Conservation (phyloP, 2,329 filamentous ascomycete species). For the Ascosphaera apis region DNA sequence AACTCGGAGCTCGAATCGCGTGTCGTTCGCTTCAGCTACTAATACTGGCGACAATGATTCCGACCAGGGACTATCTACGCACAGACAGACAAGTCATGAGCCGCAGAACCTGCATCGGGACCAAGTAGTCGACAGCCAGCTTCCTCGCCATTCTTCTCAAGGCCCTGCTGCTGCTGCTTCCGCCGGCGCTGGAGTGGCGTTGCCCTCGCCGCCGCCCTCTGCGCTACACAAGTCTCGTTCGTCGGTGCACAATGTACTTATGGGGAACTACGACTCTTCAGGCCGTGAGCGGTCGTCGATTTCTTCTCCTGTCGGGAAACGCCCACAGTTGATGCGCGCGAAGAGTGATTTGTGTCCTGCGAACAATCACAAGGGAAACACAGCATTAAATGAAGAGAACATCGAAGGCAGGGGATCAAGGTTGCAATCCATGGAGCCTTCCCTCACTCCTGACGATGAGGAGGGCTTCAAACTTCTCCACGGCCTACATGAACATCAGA, state of each 20-base stretch:
- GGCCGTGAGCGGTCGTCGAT: not conserved
- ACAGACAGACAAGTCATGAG: not conserved
- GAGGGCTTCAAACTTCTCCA: conserved; percentile 43
- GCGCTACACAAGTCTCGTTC: not conserved
- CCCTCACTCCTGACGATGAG: conserved; percentile 20
- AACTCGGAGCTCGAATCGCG: not conserved
- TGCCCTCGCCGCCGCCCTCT: not conserved
- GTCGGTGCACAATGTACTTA: not conserved
- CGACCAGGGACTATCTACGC: not conserved
- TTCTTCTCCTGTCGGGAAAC: not conserved
- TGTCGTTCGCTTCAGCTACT: not conserved
- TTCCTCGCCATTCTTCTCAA: not conserved
- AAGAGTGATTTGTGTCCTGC: not conserved
- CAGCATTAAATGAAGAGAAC: not conserved
- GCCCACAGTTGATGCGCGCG: not conserved
- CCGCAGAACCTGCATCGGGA: not conserved
- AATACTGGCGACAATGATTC: not conserved
- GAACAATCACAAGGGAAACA: not conserved
- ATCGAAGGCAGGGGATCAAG: not conserved
- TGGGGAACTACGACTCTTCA: not conserved
- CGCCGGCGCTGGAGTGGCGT: not conserved
- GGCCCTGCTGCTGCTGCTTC: not conserved
- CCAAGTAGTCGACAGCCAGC: not conserved
- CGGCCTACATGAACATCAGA: conserved; percentile 81
- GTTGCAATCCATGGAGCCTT: conserved; percentile 8